phyloP scores from a whole-genome alignment of 305 asterid genomes.

The Solanum aculeatissimum region DNA sequence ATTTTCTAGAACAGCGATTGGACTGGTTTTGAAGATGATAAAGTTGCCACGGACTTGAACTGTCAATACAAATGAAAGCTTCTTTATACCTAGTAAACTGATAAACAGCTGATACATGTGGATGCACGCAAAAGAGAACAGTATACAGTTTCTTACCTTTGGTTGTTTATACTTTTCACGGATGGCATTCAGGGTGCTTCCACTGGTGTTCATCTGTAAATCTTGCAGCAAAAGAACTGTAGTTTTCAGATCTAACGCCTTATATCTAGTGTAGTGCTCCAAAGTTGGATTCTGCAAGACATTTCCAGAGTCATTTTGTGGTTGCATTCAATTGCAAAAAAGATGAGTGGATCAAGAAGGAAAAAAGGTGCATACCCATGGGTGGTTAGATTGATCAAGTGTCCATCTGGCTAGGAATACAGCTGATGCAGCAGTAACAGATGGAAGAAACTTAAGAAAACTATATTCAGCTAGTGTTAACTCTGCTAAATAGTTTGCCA shows the following conservation, averaged over 20 bases:
- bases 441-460: constrained; percentile 87
- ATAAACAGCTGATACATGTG: neutral
- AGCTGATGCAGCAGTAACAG: constrained; percentile 86
- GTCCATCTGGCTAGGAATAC: constrained; percentile 96
- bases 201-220: constrained; percentile 48
- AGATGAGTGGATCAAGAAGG: neutral
- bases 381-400: constrained; percentile 81
- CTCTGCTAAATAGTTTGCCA: constrained; percentile 94
- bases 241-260: constrained; percentile 41
- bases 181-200: constrained; percentile 41
- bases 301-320: neutral
- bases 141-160: constrained; percentile 34
- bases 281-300: constrained; percentile 71
- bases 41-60: constrained; percentile 74
- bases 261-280: constrained; percentile 74
- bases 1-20: constrained; percentile 41
- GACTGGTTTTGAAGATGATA: constrained; percentile 36
- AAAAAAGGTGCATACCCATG: constrained; percentile 68
- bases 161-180: constrained; percentile 83
- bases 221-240: constrained; percentile 64
- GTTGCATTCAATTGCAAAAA: neutral
- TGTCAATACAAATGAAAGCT: constrained; percentile 23
- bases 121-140: neutral
- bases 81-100: constrained; percentile 2
- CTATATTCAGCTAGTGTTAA: constrained; percentile 66